Evolutionary conservation across 2,329 filamentous ascomycete species (phyloP), one percentile per base, ranked within the genome.

Genomic region (Alternaria dauci): DNA sequence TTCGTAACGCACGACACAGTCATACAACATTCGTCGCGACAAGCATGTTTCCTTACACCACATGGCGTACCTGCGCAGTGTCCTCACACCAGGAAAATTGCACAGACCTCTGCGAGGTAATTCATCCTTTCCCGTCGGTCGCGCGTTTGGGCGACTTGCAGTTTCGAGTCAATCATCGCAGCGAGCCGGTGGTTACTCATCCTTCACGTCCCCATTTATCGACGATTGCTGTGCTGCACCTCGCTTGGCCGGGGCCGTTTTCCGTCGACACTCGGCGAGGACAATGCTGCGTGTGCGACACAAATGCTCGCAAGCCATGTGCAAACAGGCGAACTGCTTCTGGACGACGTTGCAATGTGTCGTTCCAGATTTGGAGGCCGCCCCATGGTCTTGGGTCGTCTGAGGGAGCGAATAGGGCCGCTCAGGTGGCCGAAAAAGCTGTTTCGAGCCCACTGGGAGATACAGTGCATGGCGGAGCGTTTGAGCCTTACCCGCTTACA

Each of bases 11-110:
- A 48, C 38, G 47, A 56, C 56, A 76, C 75, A 77, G 75, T 76
- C 75, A 76, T 76, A 67, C 69, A 65, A 52, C 70, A 67, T 70
- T 70, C 66, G 69, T 66, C 63, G 62, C 59, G 53, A 36, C 54
- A 44, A 55, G 53, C 59, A 56, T 57, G 55, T 46, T 44, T 43
- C 47, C 52, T 43, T 50, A 44, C 36, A 36, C 55, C 41, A 26
- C 42, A 47, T 41, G 58, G 62, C 63, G 64, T 63, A 61, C 54
- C 68, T 65, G 62, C 55, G 67, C 65, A 58, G 62, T 66, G 61
- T 57, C 54, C n/a, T 39, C 32, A 41, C 55, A 44, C 55, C 39
- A 55, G 30, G 26, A 59, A 59, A 42, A 14, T 54, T 47, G 64
- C 68, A 54, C 9, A n/a, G 58, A 63, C 52, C 50, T 50, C 28